Base-by-base conservation (phyloP, 805 yeast genomes). In the Priceomyces haplophilus region DNA sequence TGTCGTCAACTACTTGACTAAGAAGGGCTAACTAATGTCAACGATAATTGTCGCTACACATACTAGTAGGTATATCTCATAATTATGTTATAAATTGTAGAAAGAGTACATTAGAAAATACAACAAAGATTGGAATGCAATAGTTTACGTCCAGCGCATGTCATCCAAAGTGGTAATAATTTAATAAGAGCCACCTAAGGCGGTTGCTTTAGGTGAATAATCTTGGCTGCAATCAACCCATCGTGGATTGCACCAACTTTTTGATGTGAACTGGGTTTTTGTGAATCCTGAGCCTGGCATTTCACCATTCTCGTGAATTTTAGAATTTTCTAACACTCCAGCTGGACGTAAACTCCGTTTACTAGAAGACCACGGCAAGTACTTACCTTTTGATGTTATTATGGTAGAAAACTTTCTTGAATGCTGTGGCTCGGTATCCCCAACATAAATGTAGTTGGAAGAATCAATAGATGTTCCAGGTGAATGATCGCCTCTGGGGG, bases 231-330 rank as follows among this genome's bases (percentile, higher is more conserved):
- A 29, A 25, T 46, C 47, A 21, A 67, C 38, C 80, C 80, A 76
- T 40, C 78, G 52, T 40, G 65, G 54, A 48, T 75, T 69, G 43
- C 65, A 62, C 79, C 80, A 76, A 5, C 79, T 79, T 48, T 70
- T 73, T 13, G 72, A 75, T 11, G 79, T 75, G 48, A 67, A 76
- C 49, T 76, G 81, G 27, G 63, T 49, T 40, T 53, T 59, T n/a
- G 73, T 58, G 12, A 62, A 57, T 3, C 73, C 73, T 10, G 67
- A 59, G 32, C 56, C 63, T 4, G 75, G 73, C 6, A 68, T 62
- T 34, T 52, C 44, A 2, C 68, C 69, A 47, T 69, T 65, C 12
- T 46, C 50, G 30, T 48, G 34, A 10, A 35, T 32, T 25, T 44
- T 49, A 16, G 56, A 51, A n/a, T 48, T 46, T 3, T 47, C 38